Base-by-base conservation (phyloP, 1,284 basidiomycete genomes). In the Pseudozyma tsukubaensis region DNA sequence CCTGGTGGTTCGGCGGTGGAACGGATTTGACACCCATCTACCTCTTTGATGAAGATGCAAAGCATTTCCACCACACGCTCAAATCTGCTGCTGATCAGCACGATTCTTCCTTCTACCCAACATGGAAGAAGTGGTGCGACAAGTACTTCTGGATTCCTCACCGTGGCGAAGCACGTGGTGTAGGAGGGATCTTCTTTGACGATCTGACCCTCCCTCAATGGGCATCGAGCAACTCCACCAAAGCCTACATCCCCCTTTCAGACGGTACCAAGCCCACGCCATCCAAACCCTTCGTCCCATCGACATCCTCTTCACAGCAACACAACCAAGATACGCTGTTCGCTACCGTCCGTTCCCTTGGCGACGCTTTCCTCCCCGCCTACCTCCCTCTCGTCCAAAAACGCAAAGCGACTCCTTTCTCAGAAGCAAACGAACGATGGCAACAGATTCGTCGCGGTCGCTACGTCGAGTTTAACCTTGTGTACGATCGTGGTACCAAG, bases 1-100 rank as follows among this genome's bases (percentile, higher is more conserved):
- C 94, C 10, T 99, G 95, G 94, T 99, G 97, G 97, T 99, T 98
- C 81, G 96, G 96, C 47, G 96, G 96, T 39, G 96, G 96, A n/a
- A 90, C 91, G 3, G 96, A 99, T 85, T 88, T 99, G 49, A 99
- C 97, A 0, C 97, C 97, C 0, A 91, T 91, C 13, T 98, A 97
- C 85, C 88, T 99, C 10, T 94, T 91, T 86, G 90, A 91, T 68
- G 91, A 92, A 67, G 96, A 99, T 84, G 93, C 91, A 2, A 83
- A 85, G 24, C 93, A 95, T 84, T 99, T 98, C 87, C 97, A 99
- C 86, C 72, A 84, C 37, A 91, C 90, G 1, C 86, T 95, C 78
- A 92, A 94, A 85, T 84, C 85, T 2, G 92, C 92, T 0, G 95
- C 93, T 84, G 91, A 92, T 79, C 84, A 86, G 43, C 91, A 94